phyloP scores from a whole-genome alignment of 192 early-diverging fungal genomes.

The Chytriomyces hyalinus region DNA sequence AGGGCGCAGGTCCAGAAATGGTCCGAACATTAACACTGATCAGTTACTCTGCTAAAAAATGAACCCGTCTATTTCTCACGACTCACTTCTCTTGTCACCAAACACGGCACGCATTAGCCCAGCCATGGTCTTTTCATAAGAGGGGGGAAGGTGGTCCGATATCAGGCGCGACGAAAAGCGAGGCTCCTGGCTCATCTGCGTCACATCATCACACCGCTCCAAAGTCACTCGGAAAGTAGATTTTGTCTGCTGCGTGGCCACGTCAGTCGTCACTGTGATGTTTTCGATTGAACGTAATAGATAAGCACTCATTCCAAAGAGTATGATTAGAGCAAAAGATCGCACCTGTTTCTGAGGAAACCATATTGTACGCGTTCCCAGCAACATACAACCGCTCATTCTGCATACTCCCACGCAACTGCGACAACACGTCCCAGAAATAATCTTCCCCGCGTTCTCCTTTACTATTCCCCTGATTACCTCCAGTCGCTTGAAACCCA shows the following conservation, averaged over 20 bases:
- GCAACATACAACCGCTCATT: conserved; percentile 84
- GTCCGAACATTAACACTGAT: not conserved
- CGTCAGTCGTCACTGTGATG: conserved; percentile 11
- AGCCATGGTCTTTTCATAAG: conserved; percentile 67
- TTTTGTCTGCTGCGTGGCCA: not conserved
- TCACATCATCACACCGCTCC: conserved; percentile 75
- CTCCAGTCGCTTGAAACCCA: conserved; percentile 33
- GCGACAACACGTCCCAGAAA: conserved; percentile 82
- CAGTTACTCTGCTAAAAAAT: conserved; percentile 2
- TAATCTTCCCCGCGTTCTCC: conserved; percentile 72
- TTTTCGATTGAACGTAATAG: not conserved
- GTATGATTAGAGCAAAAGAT: too few species aligned
- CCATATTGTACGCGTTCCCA: conserved; percentile 69
- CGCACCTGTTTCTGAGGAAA: conserved; percentile 43
- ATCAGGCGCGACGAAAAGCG: conserved; percentile 80
- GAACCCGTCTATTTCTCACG: not conserved
- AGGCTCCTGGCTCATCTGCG: conserved; percentile 79
- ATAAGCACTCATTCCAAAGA: not conserved
- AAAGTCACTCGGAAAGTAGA: conserved; percentile 42
- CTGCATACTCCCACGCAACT: conserved; percentile 78
- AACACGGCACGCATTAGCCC: conserved; percentile 38
- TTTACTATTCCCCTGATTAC: not conserved
- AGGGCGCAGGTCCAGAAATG: not conserved
- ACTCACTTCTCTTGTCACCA: not conserved
- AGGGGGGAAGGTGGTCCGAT: conserved; percentile 74